These are phyloP conservation scores for Capsella rubella DNA, from an alignment of 441 rosid genomes.

Conservation along the genomic window DNA sequence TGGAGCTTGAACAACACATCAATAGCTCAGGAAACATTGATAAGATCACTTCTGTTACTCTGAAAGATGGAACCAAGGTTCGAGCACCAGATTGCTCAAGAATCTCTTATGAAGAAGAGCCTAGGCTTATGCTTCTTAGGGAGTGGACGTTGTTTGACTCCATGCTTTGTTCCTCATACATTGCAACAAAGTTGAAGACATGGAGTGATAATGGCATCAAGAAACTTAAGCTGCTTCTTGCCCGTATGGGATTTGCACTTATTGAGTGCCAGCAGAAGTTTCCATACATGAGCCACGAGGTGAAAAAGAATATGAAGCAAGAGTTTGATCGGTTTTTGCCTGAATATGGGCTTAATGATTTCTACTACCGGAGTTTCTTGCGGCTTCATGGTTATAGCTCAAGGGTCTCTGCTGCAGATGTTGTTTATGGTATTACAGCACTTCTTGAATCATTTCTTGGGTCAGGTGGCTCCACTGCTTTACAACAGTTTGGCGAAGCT, in stretches of 20 bases:
- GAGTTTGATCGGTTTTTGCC: constrained; percentile 87
- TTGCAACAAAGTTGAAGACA: constrained; percentile 85
- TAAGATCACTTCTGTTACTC: constrained; percentile 74
- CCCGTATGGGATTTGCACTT: constrained; percentile 91
- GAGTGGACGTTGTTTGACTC: constrained; percentile 97
- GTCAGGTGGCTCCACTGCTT: constrained; percentile 75
- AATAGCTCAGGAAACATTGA: constrained; percentile 86
- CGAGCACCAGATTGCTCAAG: constrained; percentile 85
- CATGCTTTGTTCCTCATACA: constrained; percentile 88
- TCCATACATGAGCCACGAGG: constrained; percentile 90
- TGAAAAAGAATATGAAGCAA: constrained; percentile 83
- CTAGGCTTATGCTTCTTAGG: constrained; percentile 81
- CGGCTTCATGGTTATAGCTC: constrained; percentile 90
- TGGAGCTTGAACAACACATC: constrained; percentile 98
- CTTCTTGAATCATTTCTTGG: constrained; percentile 89
- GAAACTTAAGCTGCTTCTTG: constrained; percentile 92
- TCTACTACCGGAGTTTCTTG: constrained; percentile 82
- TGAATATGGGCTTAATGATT: constrained; percentile 84
- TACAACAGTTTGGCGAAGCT: constrained; percentile 89
- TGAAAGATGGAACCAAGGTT: constrained; percentile 88
- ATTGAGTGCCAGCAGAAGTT: constrained; percentile 95
- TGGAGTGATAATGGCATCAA: constrained; percentile 95
- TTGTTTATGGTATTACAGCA: constrained; percentile 90
- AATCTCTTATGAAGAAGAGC: constrained; percentile 91
- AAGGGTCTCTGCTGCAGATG: constrained; percentile 95